Evolutionary conservation across 1,284 basidiomycete species (phyloP).

Genomic region (Peniophora sp.): DNA sequence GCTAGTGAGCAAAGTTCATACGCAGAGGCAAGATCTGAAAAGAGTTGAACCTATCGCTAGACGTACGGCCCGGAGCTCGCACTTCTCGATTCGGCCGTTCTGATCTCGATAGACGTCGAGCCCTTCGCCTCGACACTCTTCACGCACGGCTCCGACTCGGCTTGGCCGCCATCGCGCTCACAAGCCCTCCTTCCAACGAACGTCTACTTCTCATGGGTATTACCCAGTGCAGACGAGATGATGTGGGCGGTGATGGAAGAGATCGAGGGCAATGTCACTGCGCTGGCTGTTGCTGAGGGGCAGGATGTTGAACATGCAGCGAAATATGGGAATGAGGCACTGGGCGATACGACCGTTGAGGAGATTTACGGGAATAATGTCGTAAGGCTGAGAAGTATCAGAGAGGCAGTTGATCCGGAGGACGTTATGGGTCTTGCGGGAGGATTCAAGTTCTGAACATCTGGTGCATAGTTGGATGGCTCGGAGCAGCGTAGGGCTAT

Average conservation of each 20-base stretch:
- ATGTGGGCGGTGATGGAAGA: constrained; percentile 30
- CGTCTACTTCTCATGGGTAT: constrained; percentile 39
- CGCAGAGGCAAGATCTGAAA: constrained; percentile 24
- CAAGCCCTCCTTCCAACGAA: constrained; percentile 35
- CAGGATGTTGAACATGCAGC: constrained; percentile 29
- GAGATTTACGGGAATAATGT: constrained; percentile 47
- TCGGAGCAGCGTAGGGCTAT: no score
- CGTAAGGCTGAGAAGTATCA: constrained; percentile 27
- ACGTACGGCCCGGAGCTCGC: constrained; percentile 18
- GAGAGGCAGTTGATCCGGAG: constrained; percentile 34
- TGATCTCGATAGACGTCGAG: constrained; percentile 45
- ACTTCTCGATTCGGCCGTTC: constrained; percentile 32
- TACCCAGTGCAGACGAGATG: constrained; percentile 23
- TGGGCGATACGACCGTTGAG: constrained; percentile 33
- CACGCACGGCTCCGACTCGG: constrained; percentile 30
- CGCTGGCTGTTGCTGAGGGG: constrained; percentile 31
- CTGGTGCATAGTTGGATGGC: no score
- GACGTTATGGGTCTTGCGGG: constrained; percentile 39
- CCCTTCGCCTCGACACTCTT: constrained; percentile 43
- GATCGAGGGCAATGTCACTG: constrained; percentile 29
- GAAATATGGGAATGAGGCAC: constrained; percentile 31
- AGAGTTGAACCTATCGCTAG: constrained; percentile 7
- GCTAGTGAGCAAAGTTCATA: constrained; percentile 23
- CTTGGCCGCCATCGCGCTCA: constrained; percentile 39
- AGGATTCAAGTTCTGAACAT: constrained; percentile 12